A percentile compares a stretch with the other conserved stretches of the same genome.
phyloP scores from a whole-genome alignment of 345 rosid species.

The Excoecaria agallocha region DNA sequence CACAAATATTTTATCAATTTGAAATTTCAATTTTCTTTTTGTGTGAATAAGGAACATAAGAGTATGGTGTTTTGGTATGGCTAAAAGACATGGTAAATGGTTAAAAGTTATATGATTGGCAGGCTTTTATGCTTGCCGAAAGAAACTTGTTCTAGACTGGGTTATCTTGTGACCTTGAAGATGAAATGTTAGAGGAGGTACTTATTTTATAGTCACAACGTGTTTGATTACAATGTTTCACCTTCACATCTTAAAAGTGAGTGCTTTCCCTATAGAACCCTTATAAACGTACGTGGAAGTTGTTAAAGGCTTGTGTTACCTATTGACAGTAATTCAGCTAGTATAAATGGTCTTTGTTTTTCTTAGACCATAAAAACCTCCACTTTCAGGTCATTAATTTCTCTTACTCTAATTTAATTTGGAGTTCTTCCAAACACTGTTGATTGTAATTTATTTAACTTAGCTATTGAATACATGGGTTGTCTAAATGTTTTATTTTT shows the following conservation, averaged over 20 bases:
- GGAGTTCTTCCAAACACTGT: no score
- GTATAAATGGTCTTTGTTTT: background rate
- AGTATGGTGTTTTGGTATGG: background rate
- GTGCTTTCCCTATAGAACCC: conserved; percentile 58
- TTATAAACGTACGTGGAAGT: conserved; percentile 81
- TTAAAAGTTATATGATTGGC: conserved; percentile 6
- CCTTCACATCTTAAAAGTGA: background rate
- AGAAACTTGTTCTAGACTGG: conserved; percentile 85
- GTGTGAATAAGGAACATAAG: background rate
- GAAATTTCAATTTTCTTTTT: no score
- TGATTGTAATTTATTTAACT: no score
- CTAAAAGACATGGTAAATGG: background rate
- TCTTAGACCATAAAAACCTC: no score
- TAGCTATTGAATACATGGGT: no score
- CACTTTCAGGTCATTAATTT: no score
- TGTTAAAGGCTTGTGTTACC: conserved; percentile 53
- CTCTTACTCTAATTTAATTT: no score
- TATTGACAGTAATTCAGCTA: background rate
- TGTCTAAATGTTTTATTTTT: no score
- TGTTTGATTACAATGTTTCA: background rate
- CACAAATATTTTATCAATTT: no score
- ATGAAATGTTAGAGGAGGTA: conserved; percentile 66
- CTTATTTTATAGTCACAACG: background rate
- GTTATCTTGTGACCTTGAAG: conserved; percentile 95
- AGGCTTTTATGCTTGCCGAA: conserved; percentile 87